These are phyloP conservation scores for Aureobasidium sp. DNA, from an alignment of 2,329 filamentous ascomycete genomes.

Conservation along the genomic window DNA sequence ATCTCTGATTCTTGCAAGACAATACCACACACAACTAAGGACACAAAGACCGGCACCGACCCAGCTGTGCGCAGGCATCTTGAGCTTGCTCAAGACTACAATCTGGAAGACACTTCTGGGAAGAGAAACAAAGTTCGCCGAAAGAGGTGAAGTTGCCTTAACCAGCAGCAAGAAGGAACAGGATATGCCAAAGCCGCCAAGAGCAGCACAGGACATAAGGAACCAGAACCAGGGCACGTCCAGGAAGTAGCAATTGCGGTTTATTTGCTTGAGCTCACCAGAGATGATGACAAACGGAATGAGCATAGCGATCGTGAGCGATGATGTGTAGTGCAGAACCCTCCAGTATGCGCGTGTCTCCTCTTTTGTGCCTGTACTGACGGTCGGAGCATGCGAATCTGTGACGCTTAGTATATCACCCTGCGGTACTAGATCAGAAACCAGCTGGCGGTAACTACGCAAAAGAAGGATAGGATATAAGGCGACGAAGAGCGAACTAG, in stretches of 20 bases:
- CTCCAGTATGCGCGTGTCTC: constrained; percentile 44
- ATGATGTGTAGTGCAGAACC: constrained; percentile 43
- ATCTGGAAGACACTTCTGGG: constrained; percentile 42
- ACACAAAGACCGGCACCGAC: constrained; percentile 43
- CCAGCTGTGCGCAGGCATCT: constrained; percentile 43
- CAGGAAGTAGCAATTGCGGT: constrained; percentile 45
- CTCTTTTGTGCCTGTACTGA: constrained; percentile 32
- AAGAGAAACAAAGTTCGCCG: constrained; percentile 41
- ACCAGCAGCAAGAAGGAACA: constrained; percentile 38
- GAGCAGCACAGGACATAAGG: constrained; percentile 40
- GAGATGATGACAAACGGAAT: constrained; percentile 42
- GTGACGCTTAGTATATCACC: constrained; percentile 31
- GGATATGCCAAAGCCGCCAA: constrained; percentile 41
- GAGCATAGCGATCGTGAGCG: constrained; percentile 40
- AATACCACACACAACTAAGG: constrained; percentile 42
- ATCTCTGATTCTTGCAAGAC: constrained; percentile 34
- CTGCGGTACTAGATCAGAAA: constrained; percentile 35
- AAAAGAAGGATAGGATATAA: constrained; percentile 43
- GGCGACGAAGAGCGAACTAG: constrained; percentile 43
- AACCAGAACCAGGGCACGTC: constrained; percentile 49
- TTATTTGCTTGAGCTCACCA: constrained; percentile 41
- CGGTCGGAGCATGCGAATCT: constrained; percentile 14
- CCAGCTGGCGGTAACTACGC: constrained; percentile 40
- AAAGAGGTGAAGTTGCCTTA: constrained; percentile 42
- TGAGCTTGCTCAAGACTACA: constrained; percentile 38